These are phyloP conservation scores for Penicillium sp. DNA, from an alignment of 2,329 filamentous ascomycete genomes.

Conservation along the genomic window DNA sequence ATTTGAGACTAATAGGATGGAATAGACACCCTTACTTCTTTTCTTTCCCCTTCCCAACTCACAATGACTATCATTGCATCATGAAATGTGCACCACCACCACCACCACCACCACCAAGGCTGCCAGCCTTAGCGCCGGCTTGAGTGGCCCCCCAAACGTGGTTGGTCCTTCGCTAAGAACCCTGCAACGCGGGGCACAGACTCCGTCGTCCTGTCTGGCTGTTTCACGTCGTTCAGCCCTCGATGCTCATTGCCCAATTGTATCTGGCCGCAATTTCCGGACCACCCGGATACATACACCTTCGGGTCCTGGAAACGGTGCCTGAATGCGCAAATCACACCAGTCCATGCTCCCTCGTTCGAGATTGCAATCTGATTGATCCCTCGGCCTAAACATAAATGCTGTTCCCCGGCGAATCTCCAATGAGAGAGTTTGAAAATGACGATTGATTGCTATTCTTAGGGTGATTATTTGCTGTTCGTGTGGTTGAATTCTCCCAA, in stretches of 20 bases:
- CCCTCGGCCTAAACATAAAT: background rate
- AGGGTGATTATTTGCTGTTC: background rate
- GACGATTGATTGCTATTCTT: constrained; percentile 6
- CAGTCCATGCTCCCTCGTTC: constrained; percentile 1
- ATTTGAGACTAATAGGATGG: background rate
- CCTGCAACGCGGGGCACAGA: constrained; percentile 30
- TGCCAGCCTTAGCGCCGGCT: constrained; percentile 3
- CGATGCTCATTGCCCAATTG: constrained; percentile 25
- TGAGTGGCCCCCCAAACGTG: constrained; percentile 11
- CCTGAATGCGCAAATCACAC: no score
- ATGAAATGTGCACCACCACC: background rate
- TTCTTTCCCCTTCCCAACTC: background rate
- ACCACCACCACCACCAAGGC: background rate
- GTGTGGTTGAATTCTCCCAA: background rate
- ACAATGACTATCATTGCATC: background rate
- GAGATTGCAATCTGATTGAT: background rate
- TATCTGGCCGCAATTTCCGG: constrained; percentile 29
- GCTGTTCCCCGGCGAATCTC: background rate
- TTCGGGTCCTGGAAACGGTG: constrained; percentile 7
- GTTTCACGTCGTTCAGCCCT: constrained; percentile 28
- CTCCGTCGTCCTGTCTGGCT: constrained; percentile 17
- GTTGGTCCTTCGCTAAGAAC: constrained; percentile 22
- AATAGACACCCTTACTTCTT: no score
- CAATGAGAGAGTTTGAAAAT: background rate
- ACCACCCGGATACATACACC: constrained; percentile 24